A percentile compares a stretch with the other conserved stretches of the same genome.
These are phyloP conservation scores for Beta corolliflora DNA, from an alignment of 179 eudicot species.

Conservation along the genomic window DNA sequence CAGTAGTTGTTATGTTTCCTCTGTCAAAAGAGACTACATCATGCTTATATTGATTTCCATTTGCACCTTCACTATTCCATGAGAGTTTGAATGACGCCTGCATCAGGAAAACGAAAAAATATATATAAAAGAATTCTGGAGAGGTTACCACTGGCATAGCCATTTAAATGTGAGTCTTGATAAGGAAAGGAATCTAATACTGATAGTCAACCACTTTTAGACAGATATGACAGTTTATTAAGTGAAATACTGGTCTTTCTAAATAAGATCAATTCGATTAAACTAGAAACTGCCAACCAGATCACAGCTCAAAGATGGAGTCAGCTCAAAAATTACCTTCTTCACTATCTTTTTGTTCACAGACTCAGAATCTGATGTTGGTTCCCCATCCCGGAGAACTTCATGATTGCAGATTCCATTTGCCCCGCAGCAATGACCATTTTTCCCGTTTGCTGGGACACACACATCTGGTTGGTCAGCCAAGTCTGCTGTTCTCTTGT, in stretches of 20 bases:
- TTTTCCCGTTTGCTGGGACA: constrained; percentile 39
- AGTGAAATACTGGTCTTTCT: not conserved
- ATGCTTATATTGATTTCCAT: constrained; percentile 82
- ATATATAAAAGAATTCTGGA: not conserved
- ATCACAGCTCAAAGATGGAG: constrained; percentile 7
- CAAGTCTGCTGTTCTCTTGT: constrained; percentile 30
- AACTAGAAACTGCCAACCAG: not conserved
- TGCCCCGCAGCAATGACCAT: constrained; percentile 63
- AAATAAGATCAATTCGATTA: not conserved
- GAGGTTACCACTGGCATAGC: not conserved
- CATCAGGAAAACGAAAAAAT: constrained; percentile 12
- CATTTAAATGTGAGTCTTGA: not conserved
- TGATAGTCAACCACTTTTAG: not conserved
- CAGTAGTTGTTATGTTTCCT: constrained; percentile 86
- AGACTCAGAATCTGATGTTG: constrained; percentile 36
- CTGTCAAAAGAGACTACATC: constrained; percentile 90
- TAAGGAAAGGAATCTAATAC: not conserved
- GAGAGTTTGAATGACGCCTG: constrained; percentile 95
- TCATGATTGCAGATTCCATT: constrained; percentile 84
- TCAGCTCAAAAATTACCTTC: constrained; percentile 52
- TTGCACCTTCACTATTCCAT: constrained; percentile 81
- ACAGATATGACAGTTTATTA: not conserved
- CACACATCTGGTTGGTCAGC: constrained; percentile 28
- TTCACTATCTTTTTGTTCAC: constrained; percentile 46
- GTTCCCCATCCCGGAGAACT: constrained; percentile 72